These are phyloP conservation scores for Hebeloma cylindrosporum DNA, from an alignment of 768 basidiomycete species.

Conservation along the genomic window DNA sequence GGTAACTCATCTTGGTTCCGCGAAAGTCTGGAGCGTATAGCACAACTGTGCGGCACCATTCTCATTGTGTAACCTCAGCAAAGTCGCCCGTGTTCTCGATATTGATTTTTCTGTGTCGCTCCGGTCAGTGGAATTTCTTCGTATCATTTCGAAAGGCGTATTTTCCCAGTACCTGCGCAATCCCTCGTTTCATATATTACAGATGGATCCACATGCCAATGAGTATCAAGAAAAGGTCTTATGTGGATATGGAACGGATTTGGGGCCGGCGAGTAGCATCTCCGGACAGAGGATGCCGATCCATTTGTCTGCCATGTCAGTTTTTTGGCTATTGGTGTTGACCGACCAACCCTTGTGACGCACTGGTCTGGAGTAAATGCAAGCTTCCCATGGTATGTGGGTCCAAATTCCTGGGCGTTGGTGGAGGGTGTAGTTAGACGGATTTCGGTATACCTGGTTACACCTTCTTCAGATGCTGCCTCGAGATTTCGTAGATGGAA, in stretches of 20 bases:
- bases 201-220: slow-evolving; percentile 19
- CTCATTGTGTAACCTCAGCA: too few relatives aligned
- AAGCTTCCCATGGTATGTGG: slow-evolving; percentile 6
- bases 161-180: slow-evolving; percentile 7
- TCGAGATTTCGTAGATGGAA: slow-evolving; percentile 8
- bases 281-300: slow-evolving; percentile 12
- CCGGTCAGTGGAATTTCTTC: too few relatives aligned
- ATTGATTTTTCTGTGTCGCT: too few relatives aligned
- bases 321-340: slow-evolving; percentile 4
- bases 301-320: slow-evolving; percentile 2
- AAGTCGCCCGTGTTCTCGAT: too few relatives aligned
- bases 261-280: slow-evolving; percentile 1
- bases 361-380: slow-evolving; percentile 6
- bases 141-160: slow-evolving; percentile 7
- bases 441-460: slow-evolving; percentile 5
- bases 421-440: slow-evolving; percentile 6
- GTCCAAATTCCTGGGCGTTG: slow-evolving; percentile 14
- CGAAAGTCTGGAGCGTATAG: too few relatives aligned
- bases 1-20: too few relatives aligned
- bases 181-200: slow-evolving; percentile 5
- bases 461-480: slow-evolving; percentile 5
- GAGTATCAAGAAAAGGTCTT: slow-evolving; percentile 7
- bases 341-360: slow-evolving; percentile 5
- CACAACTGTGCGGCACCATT: too few relatives aligned
- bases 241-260: background rate